These are phyloP conservation scores for Silene conica DNA, from an alignment of 148 eudicot genomes.

Conservation along the genomic window DNA sequence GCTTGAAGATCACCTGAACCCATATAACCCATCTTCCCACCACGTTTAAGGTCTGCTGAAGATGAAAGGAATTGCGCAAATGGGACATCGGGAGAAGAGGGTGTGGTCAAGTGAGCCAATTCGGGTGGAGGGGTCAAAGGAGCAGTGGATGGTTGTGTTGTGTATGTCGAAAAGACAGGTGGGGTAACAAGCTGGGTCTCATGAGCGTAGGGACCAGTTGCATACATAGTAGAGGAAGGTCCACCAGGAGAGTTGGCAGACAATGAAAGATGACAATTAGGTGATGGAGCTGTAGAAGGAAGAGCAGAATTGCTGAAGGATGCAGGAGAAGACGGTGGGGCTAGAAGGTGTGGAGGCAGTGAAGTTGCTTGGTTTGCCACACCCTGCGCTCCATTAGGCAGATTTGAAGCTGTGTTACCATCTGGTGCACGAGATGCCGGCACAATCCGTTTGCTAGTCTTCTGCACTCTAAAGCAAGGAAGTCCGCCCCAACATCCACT, in stretches of 20 bases:
- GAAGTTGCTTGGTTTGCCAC: slow-evolving; percentile 53
- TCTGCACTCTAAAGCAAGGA: slow-evolving; percentile 70
- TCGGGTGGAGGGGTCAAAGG: slow-evolving; percentile 98
- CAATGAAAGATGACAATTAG: slow-evolving; percentile 54
- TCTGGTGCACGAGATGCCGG: slow-evolving; percentile 91
- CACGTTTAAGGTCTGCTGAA: slow-evolving; percentile 43
- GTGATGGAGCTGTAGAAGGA: slow-evolving; percentile 91
- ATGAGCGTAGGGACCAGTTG: slow-evolving; percentile 94
- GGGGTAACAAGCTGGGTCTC: slow-evolving; percentile 95
- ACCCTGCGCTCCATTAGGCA: slow-evolving; percentile 62
- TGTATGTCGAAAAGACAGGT: slow-evolving; percentile 88
- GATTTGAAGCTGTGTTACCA: slow-evolving; percentile 49
- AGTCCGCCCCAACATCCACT: slow-evolving; percentile 79
- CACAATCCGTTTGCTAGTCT: slow-evolving; percentile 82
- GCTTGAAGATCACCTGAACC: slow-evolving; percentile 62
- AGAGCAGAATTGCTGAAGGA: slow-evolving; percentile 86
- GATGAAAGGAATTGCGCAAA: slow-evolving; percentile 87
- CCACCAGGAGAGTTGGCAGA: slow-evolving; percentile 83
- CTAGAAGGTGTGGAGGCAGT: slow-evolving; percentile 70
- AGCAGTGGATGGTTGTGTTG: slow-evolving; percentile 98
- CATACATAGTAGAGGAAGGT: slow-evolving; percentile 79
- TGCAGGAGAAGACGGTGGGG: slow-evolving; percentile 98
- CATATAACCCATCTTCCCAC: slow-evolving; percentile 45
- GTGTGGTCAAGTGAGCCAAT: slow-evolving; percentile 89
- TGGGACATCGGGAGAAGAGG: slow-evolving; percentile 98